Conservation (phyloP, 768 basidiomycete genomes). For the Clitopilus passeckerianus region DNA sequence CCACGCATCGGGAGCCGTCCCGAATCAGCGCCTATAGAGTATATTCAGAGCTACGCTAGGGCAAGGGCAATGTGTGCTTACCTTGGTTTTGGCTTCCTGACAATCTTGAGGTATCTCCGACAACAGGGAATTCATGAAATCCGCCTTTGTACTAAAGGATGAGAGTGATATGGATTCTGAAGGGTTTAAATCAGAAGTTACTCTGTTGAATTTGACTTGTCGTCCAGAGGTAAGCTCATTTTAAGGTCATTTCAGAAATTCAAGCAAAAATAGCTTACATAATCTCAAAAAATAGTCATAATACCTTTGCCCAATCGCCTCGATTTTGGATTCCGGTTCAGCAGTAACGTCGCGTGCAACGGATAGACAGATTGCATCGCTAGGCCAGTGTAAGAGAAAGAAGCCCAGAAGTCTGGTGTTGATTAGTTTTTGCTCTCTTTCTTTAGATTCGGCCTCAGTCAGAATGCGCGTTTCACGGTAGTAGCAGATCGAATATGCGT, state of each 20-base stretch:
- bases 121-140: slow-evolving; percentile 1
- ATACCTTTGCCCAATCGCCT: neutral
- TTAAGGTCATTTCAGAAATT: neutral
- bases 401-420: too few species aligned
- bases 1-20: slow-evolving; percentile 27
- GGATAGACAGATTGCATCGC: too few species aligned
- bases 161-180: neutral
- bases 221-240: neutral
- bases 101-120: slow-evolving; percentile 3
- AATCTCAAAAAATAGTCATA: neutral
- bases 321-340: neutral
- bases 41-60: neutral
- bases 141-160: slow-evolving; percentile 1
- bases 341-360: neutral
- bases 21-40: slow-evolving; percentile 23
- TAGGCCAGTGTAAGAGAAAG: too few species aligned
- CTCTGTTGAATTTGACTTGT: too few species aligned
- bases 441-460: too few species aligned
- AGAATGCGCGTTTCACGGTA: too few species aligned
- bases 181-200: neutral
- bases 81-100: slow-evolving; percentile 3
- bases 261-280: neutral
- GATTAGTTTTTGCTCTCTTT: too few species aligned
- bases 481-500: too few species aligned
- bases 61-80: slow-evolving; percentile 2